Conservation (phyloP, 441 rosid species). For the Capsella rubella region DNA sequence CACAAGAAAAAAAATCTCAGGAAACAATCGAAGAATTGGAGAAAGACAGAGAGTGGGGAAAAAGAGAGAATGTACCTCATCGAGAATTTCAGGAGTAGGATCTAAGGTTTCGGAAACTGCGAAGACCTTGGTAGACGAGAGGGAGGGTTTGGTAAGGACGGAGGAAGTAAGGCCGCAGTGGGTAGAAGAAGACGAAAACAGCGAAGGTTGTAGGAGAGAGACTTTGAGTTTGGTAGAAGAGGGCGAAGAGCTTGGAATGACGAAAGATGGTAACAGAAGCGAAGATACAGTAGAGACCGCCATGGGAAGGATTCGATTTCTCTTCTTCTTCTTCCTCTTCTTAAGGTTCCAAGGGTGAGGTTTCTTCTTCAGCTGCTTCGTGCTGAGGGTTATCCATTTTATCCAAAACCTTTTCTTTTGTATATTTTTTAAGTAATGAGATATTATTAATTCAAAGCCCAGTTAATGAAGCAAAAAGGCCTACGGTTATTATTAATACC, state of each 20-base stretch:
- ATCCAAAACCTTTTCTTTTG: conserved; percentile 18
- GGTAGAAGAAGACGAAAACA: conserved; percentile 46
- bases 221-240: conserved; percentile 48
- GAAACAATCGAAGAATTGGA: conserved; percentile 27
- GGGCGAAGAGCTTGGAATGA: conserved; percentile 49
- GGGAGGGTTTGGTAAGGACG: conserved; percentile 45
- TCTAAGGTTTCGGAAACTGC: conserved; percentile 68
- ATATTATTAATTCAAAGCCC: conserved; percentile 25
- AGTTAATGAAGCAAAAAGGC: conserved; percentile 2
- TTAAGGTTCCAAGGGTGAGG: neutral
- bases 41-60: neutral
- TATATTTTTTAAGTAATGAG: neutral
- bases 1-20: neutral
- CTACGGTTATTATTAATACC: neutral
- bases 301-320: conserved; percentile 49
- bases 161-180: conserved; percentile 42
- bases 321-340: conserved; percentile 31
- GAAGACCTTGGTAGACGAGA: conserved; percentile 49
- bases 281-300: conserved; percentile 63
- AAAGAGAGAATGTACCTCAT: conserved; percentile 42
- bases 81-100: conserved; percentile 52
- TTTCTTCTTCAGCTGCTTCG: conserved; percentile 26
- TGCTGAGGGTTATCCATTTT: conserved; percentile 48
- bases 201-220: conserved; percentile 38
- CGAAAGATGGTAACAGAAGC: conserved; percentile 51